Conservation (phyloP, 225 moss, liverwort and hornwort species). For the Lunularia cruciata region DNA sequence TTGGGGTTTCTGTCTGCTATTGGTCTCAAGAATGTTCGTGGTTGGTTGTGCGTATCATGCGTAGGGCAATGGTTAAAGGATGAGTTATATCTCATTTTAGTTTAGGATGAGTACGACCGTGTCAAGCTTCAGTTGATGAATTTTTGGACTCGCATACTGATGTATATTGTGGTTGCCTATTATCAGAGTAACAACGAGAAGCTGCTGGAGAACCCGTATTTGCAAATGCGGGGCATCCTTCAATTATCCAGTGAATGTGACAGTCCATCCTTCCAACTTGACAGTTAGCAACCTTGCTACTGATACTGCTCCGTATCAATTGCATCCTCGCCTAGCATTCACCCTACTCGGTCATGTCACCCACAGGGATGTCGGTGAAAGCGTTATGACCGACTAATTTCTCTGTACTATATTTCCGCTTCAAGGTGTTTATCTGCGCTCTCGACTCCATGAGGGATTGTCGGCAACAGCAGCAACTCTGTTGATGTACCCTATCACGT, state of each 20-base stretch:
- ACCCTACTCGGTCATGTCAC: constrained; percentile 1
- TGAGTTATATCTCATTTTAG: no score
- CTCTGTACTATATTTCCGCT: background rate
- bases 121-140: constrained; percentile 26
- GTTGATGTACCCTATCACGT: background rate
- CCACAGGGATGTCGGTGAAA: constrained; percentile 1
- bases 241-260: constrained; percentile 75
- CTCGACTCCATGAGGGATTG: constrained; percentile 1
- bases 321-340: background rate
- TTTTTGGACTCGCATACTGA: no score
- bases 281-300: constrained; percentile 24
- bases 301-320: background rate
- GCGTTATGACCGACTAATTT: constrained; percentile 1
- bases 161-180: background rate
- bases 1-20: no score
- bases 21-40: no score
- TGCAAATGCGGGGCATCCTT: constrained; percentile 96
- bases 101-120: no score
- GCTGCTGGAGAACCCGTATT: constrained; percentile 94
- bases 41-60: no score
- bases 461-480: background rate
- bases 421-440: background rate
- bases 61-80: no score
- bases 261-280: constrained; percentile 31
- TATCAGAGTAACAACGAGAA: constrained; percentile 98